phyloP scores from a whole-genome alignment of 2,329 filamentous ascomycete species.

The Canariomyces notabilis region DNA sequence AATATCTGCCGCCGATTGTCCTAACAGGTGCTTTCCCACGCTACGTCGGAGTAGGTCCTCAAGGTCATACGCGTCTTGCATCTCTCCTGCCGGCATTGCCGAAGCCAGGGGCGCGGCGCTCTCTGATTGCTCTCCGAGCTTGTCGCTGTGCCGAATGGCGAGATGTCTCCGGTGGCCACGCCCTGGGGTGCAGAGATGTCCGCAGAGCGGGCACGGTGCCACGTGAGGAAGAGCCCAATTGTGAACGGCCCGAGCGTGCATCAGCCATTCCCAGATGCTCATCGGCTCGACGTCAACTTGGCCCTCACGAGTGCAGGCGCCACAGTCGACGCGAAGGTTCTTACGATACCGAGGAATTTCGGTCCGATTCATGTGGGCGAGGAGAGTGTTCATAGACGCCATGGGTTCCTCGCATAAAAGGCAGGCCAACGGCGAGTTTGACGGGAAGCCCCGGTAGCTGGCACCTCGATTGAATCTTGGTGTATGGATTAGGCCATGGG shows the following conservation, averaged over 20 bases:
- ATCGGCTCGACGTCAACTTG: conserved; percentile 10
- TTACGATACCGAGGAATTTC: conserved; percentile 13
- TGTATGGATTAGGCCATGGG: conserved; percentile 11
- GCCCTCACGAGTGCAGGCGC: conserved; percentile 12
- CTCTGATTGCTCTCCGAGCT: conserved; percentile 2
- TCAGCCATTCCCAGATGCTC: conserved; percentile 12
- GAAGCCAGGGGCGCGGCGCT: conserved; percentile 7
- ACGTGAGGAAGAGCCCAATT: conserved; percentile 7
- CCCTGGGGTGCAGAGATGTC: conserved; percentile 10
- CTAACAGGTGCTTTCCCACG: conserved; percentile 10
- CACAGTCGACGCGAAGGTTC: conserved; percentile 5
- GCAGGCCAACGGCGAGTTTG: conserved; percentile 11
- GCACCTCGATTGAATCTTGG: conserved; percentile 11
- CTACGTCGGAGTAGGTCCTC: conserved; percentile 12
- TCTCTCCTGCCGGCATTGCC: conserved; percentile 7
- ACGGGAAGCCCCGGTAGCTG: conserved; percentile 3
- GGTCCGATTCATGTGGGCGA: conserved; percentile 10
- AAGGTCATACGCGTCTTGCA: conserved; percentile 4
- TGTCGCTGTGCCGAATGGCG: conserved; percentile 5
- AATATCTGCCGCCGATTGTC: conserved; percentile 4
- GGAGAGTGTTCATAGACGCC: conserved; percentile 10
- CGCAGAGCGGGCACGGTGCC: conserved; percentile 8
- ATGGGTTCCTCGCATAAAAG: conserved; percentile 11
- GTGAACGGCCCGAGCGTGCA: conserved; percentile 7
- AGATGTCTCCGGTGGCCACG: conserved; percentile 8